These are phyloP conservation scores for Termitomyces sp. DNA, from an alignment of 768 basidiomycete species.

Conservation along the genomic window DNA sequence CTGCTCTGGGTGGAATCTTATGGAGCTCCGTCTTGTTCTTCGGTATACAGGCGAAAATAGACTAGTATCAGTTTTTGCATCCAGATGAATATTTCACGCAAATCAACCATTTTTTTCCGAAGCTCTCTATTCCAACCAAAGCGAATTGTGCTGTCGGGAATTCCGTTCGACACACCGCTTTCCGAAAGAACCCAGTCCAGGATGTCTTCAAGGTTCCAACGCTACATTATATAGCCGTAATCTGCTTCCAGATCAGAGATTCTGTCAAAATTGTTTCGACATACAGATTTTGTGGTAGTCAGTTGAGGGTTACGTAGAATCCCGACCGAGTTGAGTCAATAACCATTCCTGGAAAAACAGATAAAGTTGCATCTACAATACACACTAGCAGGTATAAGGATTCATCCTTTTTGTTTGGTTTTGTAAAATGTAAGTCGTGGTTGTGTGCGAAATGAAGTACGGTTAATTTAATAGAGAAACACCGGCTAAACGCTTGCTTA, in stretches of 20 bases:
- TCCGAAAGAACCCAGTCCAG: background rate
- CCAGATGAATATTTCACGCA: too few species aligned
- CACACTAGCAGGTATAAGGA: background rate
- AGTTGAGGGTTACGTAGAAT: background rate
- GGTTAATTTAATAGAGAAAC: too few species aligned
- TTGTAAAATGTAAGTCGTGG: background rate
- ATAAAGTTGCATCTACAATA: background rate
- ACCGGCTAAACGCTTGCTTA: background rate
- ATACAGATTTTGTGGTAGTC: background rate
- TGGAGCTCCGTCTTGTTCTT: too few species aligned
- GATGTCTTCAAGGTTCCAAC: background rate
- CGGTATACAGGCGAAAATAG: too few species aligned
- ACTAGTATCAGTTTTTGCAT: too few species aligned
- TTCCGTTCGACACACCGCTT: too few species aligned
- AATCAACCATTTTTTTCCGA: too few species aligned
- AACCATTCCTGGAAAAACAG: background rate
- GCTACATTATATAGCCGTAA: too few species aligned
- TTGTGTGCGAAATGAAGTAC: background rate
- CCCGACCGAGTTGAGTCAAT: too few species aligned
- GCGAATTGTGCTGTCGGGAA: background rate
- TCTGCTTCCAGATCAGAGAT: too few species aligned
- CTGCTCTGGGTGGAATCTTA: too few species aligned
- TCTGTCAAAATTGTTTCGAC: background rate
- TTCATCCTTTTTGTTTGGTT: background rate
- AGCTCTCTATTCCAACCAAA: background rate